Evolutionary conservation across 2,329 filamentous ascomycete genomes (phyloP).

Genomic region (Hymenoscyphus albidus): DNA sequence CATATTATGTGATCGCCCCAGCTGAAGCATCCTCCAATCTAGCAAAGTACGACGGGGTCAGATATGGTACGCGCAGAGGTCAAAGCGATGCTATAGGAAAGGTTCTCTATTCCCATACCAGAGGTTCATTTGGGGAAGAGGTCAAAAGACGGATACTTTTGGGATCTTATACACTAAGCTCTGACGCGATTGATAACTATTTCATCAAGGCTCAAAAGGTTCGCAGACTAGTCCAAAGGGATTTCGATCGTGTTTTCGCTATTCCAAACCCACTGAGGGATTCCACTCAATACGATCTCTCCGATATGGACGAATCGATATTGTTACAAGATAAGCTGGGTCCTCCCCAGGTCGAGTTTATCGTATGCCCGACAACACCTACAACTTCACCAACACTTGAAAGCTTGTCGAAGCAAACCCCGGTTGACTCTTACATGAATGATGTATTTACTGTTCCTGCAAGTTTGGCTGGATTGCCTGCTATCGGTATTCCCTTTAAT

Average conservation of each 20-base stretch:
- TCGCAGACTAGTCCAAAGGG: conserved; percentile 74
- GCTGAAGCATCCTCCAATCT: conserved; percentile 95
- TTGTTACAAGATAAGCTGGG: conserved; percentile 52
- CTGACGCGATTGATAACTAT: conserved; percentile 90
- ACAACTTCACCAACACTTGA: conserved; percentile 64
- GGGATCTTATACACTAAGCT: conserved; percentile 85
- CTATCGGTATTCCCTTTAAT: conserved; percentile 72
- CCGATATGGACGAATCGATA: conserved; percentile 54
- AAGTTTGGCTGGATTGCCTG: conserved; percentile 85
- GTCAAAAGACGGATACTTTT: conserved; percentile 83
- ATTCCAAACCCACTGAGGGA: conserved; percentile 64
- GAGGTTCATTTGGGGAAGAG: conserved; percentile 75
- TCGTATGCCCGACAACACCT: conserved; percentile 84
- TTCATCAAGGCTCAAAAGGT: conserved; percentile 92
- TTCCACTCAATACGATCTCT: conserved; percentile 51
- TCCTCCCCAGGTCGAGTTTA: conserved; percentile 70
- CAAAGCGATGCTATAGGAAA: conserved; percentile 52
- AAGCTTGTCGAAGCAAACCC: conserved; percentile 51
- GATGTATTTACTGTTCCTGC: conserved; percentile 96
- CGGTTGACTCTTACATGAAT: conserved; percentile 79
- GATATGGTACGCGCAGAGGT: conserved; percentile 59
- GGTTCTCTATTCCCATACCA: conserved; percentile 72
- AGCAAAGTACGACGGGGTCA: conserved; percentile 94
- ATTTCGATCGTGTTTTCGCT: conserved; percentile 79
- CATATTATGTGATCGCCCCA: conserved; percentile 93